A percentile compares a stretch with the other conserved stretches of the same genome.
Conservation (phyloP, 1,284 basidiomycete species). For the Tylopilus sp. region DNA sequence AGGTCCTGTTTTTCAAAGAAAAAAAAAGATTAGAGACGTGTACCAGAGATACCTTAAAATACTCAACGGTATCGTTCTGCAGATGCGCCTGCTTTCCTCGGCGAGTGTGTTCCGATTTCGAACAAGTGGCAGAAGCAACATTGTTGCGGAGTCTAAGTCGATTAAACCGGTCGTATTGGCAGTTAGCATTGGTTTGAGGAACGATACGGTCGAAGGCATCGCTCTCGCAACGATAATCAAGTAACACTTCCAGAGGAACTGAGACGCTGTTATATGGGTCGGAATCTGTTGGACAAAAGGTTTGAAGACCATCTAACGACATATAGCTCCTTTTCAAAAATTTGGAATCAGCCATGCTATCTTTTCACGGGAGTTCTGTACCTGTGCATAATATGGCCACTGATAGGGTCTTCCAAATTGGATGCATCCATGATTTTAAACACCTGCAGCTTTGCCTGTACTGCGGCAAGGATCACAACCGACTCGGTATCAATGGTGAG, state of each 20-base stretch:
- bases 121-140: conserved; percentile 49
- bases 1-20: conserved; percentile 74
- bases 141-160: conserved; percentile 80
- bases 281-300: conserved; percentile 72
- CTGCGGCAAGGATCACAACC: conserved; percentile 78
- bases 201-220: conserved; percentile 86
- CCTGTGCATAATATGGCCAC: conserved; percentile 86
- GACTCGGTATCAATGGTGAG: conserved; percentile 56
- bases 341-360: conserved; percentile 3
- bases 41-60: background rate
- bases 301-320: conserved; percentile 78
- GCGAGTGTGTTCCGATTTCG: conserved; percentile 35
- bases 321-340: conserved; percentile 62
- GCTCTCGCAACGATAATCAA: conserved; percentile 82
- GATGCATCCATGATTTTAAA: conserved; percentile 81
- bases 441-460: conserved; percentile 79
- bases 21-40: conserved; percentile 15
- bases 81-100: conserved; percentile 62
- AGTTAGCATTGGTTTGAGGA: conserved; percentile 82
- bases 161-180: conserved; percentile 96
- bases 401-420: conserved; percentile 82
- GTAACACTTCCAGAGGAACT: conserved; percentile 86
- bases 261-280: conserved; percentile 44
- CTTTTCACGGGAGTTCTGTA: conserved; percentile 32
- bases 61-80: conserved; percentile 73